phyloP scores from a whole-genome alignment of 2,329 filamentous ascomycete genomes.

The Trichoderma koningiopsis region DNA sequence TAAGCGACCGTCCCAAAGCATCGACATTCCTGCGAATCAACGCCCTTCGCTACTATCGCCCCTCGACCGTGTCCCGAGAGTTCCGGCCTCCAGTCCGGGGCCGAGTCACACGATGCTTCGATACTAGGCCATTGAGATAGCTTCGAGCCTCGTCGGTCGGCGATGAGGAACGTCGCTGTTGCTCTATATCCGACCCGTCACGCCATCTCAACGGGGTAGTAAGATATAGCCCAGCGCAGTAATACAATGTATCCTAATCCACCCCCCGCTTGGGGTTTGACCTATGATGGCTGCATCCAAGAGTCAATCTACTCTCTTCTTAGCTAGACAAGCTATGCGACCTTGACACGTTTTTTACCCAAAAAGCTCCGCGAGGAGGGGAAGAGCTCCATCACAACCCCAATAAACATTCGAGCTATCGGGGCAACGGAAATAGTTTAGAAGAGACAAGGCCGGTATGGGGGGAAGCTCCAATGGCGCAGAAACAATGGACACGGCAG shows the following conservation, averaged over 20 bases:
- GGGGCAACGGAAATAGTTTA: conserved; percentile 21
- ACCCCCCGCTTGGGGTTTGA: conserved; percentile 3
- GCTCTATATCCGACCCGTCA: not conserved
- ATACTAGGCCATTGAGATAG: not conserved
- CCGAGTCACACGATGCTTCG: conserved; percentile 12
- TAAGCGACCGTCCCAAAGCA: not conserved
- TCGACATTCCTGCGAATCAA: conserved; percentile 4
- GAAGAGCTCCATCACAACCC: not conserved
- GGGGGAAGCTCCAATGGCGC: conserved; percentile 1
- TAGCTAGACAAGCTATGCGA: not conserved
- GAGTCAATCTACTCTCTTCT: not conserved
- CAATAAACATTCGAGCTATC: not conserved
- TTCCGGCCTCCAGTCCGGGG: conserved; percentile 19
- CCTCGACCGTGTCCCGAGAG: conserved; percentile 25
- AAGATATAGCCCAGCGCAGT: not conserved
- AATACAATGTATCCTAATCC: conserved; percentile 5
- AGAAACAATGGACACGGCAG: not conserved
- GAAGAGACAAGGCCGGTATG: conserved; percentile 1
- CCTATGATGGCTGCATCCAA: not conserved
- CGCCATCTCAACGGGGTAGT: not conserved
- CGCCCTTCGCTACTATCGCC: conserved; percentile 19
- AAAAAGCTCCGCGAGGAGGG: conserved; percentile 6
- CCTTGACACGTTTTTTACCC: conserved; percentile 11
- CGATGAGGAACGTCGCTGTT: not conserved
- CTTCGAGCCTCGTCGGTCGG: conserved; percentile 9